These are phyloP conservation scores for Talaromyces ruber DNA, from an alignment of 495 filamentous ascomycete species.

Conservation along the genomic window DNA sequence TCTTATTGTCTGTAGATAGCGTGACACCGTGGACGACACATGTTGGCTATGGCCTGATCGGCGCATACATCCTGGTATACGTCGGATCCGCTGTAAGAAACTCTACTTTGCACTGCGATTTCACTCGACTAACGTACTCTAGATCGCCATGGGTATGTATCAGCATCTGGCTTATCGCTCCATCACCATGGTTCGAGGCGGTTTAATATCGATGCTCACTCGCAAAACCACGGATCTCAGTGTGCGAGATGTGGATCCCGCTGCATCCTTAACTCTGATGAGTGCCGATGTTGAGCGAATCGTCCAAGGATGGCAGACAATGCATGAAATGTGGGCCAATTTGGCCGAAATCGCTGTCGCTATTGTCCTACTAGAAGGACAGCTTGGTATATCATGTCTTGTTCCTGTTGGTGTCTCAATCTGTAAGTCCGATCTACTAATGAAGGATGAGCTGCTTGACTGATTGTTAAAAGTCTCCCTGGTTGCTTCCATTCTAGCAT, in stretches of 20 bases:
- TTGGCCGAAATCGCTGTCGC: slow-evolving; percentile 46
- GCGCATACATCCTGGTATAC: slow-evolving; percentile 40
- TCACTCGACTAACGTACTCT: background rate
- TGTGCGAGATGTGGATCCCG: slow-evolving; percentile 34
- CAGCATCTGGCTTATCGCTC: slow-evolving; percentile 49
- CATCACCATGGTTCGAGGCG: slow-evolving; percentile 52
- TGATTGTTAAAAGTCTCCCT: slow-evolving; percentile 21
- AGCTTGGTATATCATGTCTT: slow-evolving; percentile 36
- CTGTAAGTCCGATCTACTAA: slow-evolving; percentile 16
- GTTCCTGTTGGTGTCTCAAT: slow-evolving; percentile 43
- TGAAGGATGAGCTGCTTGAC: background rate
- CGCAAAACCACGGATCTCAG: slow-evolving; percentile 34
- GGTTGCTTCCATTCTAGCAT: slow-evolving; percentile 23
- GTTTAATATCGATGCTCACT: slow-evolving; percentile 50
- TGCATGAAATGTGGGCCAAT: slow-evolving; percentile 47
- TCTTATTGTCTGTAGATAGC: slow-evolving; percentile 37
- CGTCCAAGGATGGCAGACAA: slow-evolving; percentile 23
- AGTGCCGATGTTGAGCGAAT: slow-evolving; percentile 48
- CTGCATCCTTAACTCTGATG: slow-evolving; percentile 45
- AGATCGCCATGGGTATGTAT: slow-evolving; percentile 32
- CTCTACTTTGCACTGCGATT: no score
- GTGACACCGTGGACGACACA: slow-evolving; percentile 31
- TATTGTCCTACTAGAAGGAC: slow-evolving; percentile 39
- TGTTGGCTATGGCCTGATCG: slow-evolving; percentile 45
- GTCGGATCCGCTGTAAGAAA: slow-evolving; percentile 42